Conservation (phyloP, 2,329 filamentous ascomycete species). For the Colletotrichum orchidophilum region DNA sequence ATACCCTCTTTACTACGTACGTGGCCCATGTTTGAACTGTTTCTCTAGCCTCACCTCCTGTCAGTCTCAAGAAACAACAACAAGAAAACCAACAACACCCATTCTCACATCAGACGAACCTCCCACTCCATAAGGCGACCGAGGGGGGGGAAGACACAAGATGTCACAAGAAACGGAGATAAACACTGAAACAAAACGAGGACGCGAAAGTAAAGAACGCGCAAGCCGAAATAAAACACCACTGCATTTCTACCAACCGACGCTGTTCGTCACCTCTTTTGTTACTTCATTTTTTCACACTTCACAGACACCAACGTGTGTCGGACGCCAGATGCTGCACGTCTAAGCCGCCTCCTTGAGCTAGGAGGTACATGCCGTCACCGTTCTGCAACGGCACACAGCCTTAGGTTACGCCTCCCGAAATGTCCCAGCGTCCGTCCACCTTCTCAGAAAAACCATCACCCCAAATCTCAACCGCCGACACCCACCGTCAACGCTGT, state of each 20-base stretch:
- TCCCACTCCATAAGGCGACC: neutral
- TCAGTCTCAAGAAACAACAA: neutral
- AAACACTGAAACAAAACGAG: neutral
- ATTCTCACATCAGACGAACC: slow-evolving; percentile 3
- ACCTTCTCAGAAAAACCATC: neutral
- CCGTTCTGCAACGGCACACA: neutral
- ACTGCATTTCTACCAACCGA: neutral
- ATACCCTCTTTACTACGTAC: too few species aligned
- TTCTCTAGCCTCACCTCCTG: neutral
- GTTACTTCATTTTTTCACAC: neutral
- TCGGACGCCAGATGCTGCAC: neutral
- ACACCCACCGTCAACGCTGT: too few species aligned
- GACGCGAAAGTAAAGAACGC: neutral
- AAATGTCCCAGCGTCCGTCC: neutral
- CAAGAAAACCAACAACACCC: neutral
- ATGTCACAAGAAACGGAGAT: neutral
- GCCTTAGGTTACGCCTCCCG: neutral
- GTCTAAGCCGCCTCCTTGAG: neutral
- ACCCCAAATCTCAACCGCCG: neutral
- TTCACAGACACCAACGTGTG: neutral
- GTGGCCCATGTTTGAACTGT: neutral
- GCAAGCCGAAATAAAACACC: neutral
- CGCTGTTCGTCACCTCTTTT: neutral
- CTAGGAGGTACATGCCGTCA: too few species aligned
- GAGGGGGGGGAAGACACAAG: neutral